These are phyloP conservation scores for Vachellia pachyceras DNA, from an alignment of 306 rosid genomes.

Conservation along the genomic window DNA sequence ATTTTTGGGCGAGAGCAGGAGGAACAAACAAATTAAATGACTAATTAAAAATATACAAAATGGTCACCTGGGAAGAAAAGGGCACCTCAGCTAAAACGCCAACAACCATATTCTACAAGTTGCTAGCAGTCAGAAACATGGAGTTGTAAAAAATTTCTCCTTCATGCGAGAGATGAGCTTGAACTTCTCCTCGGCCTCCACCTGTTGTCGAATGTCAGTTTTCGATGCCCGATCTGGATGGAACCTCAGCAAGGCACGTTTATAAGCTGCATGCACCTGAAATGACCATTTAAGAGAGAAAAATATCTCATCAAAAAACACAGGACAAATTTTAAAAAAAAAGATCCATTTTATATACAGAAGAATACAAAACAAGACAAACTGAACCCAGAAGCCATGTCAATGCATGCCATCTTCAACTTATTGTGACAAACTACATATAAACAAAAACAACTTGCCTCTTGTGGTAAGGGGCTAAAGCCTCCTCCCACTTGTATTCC, in stretches of 20 bases:
- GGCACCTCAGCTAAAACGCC: constrained; percentile 12
- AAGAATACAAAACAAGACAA: background rate
- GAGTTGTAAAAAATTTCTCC: constrained; percentile 49
- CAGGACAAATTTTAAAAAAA: constrained; percentile 10
- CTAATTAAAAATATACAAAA: background rate
- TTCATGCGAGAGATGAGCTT: constrained; percentile 81
- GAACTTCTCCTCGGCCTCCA: constrained; percentile 91
- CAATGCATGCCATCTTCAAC: background rate
- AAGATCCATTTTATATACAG: background rate
- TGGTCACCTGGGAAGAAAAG: background rate
- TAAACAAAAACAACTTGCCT: constrained; percentile 54
- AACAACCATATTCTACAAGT: background rate
- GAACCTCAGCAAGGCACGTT: constrained; percentile 75
- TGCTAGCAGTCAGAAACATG: constrained; percentile 42
- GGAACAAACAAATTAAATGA: background rate
- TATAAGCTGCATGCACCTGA: constrained; percentile 88
- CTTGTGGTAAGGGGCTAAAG: constrained; percentile 50
- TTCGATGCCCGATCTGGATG: constrained; percentile 92
- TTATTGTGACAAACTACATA: constrained; percentile 16
- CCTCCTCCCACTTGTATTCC: constrained; percentile 77
- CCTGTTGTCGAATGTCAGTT: constrained; percentile 73
- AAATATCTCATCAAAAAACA: constrained; percentile 8
- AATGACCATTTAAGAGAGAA: constrained; percentile 36
- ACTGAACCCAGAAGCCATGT: background rate
- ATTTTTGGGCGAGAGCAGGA: background rate